Conservation (phyloP, 2,329 filamentous ascomycete genomes). For the Pseudogymnoascus sp. region DNA sequence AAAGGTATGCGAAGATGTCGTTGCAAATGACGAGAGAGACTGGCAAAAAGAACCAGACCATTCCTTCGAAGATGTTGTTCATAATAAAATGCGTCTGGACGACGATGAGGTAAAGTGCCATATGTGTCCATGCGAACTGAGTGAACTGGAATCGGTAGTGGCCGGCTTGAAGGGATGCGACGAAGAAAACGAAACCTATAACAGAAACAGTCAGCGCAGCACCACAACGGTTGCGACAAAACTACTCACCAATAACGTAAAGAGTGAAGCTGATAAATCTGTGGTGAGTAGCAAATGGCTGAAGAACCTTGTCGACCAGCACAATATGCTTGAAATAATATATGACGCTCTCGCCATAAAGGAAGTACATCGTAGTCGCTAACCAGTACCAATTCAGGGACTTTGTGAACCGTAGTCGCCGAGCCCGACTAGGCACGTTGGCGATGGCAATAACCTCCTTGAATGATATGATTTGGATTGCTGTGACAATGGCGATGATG, state of each 20-base stretch:
- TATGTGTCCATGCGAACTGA: slow-evolving; percentile 98
- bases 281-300: slow-evolving; percentile 93
- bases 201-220: slow-evolving; percentile 27
- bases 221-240: background rate
- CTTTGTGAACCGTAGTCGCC: slow-evolving; percentile 88
- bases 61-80: slow-evolving; percentile 99
- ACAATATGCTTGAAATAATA: slow-evolving; percentile 99
- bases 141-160: slow-evolving; percentile 99
- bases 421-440: slow-evolving; percentile 84
- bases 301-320: slow-evolving; percentile 82
- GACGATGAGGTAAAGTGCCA: slow-evolving; percentile 96
- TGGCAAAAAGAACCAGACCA: slow-evolving; percentile 99
- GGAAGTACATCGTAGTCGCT: slow-evolving; percentile 97
- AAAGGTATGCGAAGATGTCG: slow-evolving; percentile 97
- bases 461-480: slow-evolving; percentile 93
- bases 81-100: slow-evolving; percentile 98
- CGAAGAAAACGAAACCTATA: slow-evolving; percentile 94
- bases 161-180: slow-evolving; percentile 85
- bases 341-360: slow-evolving; percentile 97
- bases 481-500: slow-evolving; percentile 86
- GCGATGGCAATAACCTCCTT: slow-evolving; percentile 98
- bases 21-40: slow-evolving; percentile 95
- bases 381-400: slow-evolving; percentile 99
- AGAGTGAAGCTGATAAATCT: slow-evolving; percentile 98
- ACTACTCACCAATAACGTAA: slow-evolving; percentile 78